Conservation (phyloP, 2,329 filamentous ascomycete genomes). For the Emericellopsis atlantica region DNA sequence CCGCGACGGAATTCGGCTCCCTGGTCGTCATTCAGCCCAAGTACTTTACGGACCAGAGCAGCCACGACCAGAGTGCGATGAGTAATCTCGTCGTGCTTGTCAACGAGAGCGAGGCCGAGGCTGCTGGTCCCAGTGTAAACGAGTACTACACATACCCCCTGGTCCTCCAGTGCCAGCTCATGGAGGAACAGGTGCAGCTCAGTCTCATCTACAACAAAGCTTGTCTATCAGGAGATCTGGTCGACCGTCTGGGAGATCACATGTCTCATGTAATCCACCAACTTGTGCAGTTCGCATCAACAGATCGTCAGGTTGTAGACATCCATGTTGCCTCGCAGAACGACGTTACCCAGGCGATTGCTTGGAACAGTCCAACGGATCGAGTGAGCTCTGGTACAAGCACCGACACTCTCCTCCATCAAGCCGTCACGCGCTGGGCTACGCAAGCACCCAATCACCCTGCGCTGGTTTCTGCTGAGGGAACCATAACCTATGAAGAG, state of each 20-base stretch:
- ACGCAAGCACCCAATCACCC: neutral
- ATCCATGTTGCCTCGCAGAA: too few species aligned
- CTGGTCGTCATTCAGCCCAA: constrained; percentile 6
- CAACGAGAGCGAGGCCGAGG: neutral
- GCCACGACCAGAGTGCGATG: neutral
- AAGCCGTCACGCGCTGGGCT: neutral
- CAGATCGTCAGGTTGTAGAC: too few species aligned
- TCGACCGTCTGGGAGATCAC: too few species aligned
- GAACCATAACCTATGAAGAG: constrained; percentile 1
- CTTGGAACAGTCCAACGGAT: too few species aligned
- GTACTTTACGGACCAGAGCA: neutral
- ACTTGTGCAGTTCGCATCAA: too few species aligned
- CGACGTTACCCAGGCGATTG: too few species aligned
- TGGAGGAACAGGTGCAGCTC: neutral
- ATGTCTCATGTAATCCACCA: too few species aligned
- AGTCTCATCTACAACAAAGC: constrained; percentile 1
- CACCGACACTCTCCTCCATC: too few species aligned
- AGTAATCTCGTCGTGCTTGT: neutral
- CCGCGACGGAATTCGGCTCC: constrained; percentile 7
- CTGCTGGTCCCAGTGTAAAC: neutral
- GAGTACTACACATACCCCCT: constrained; percentile 5
- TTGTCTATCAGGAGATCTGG: too few species aligned
- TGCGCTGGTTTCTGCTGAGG: constrained; percentile 1
- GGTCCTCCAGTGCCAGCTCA: constrained; percentile 1
- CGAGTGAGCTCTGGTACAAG: too few species aligned